Percentiles rank a stretch among this genome's conserved stretches.
These are phyloP conservation scores for Perkinsela sp. DNA, from an alignment of 208 protist species.

Conservation along the genomic window DNA sequence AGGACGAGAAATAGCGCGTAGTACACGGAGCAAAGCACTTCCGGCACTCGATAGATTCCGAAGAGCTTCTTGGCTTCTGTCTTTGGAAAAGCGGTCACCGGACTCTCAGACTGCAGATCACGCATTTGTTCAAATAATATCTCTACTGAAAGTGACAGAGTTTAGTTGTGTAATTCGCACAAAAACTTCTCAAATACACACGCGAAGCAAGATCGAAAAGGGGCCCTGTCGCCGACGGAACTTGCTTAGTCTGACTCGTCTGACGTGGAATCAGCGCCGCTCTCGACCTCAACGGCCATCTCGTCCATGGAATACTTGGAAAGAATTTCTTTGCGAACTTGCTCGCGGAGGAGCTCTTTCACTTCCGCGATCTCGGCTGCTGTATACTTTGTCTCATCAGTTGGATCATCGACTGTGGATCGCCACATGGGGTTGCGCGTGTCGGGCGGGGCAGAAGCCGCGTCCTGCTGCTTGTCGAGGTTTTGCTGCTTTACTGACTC, in stretches of 20 bases:
- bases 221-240: too few species aligned
- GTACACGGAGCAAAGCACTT: background rate
- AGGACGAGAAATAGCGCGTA: background rate
- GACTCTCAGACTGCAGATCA: too few species aligned
- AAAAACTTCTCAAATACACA: too few species aligned
- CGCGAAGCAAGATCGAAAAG: too few species aligned
- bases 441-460: background rate
- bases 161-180: too few species aligned
- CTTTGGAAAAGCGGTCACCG: too few species aligned
- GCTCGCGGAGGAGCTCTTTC: background rate
- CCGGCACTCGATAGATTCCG: background rate
- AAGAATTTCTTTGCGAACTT: background rate
- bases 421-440: background rate
- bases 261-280: background rate
- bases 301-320: background rate
- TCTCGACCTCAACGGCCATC: background rate
- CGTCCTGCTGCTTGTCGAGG: background rate
- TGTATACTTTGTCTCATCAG: background rate
- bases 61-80: background rate
- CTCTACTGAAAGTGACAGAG: too few species aligned
- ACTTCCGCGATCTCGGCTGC: background rate
- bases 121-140: too few species aligned
- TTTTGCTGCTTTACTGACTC: background rate
- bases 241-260: background rate
- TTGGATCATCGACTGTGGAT: background rate